These are phyloP conservation scores for Trematosphaeria pertusa DNA, from an alignment of 2,329 filamentous ascomycete genomes.

Conservation along the genomic window DNA sequence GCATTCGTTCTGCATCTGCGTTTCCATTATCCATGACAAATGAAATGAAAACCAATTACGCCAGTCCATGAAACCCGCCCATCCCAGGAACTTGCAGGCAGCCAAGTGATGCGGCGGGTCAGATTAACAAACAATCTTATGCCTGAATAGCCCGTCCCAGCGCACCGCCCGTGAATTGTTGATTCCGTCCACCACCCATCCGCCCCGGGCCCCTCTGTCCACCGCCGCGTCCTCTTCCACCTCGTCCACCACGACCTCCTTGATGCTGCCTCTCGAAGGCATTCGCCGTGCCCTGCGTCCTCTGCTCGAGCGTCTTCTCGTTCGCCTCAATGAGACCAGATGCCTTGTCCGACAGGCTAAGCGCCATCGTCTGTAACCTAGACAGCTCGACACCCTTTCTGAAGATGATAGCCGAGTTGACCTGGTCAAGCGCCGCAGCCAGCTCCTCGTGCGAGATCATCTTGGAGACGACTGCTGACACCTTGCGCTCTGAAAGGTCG, in stretches of 20 bases:
- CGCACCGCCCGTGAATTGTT: constrained; percentile 82
- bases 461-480: constrained; percentile 93
- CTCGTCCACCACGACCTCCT: constrained; percentile 69
- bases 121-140: too few species aligned
- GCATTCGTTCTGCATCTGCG: too few species aligned
- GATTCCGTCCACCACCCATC: constrained; percentile 74
- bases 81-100: too few species aligned
- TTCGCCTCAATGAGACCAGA: constrained; percentile 95
- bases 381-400: constrained; percentile 98
- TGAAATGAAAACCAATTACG: too few species aligned
- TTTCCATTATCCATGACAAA: too few species aligned
- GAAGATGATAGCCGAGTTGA: constrained; percentile 97
- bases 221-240: constrained; percentile 66
- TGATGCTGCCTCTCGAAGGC: constrained; percentile 92
- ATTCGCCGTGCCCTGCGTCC: constrained; percentile 93
- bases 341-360: constrained; percentile 95
- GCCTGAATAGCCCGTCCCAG: constrained; percentile 66
- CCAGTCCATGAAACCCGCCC: too few species aligned
- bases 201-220: constrained; percentile 63
- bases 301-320: constrained; percentile 95
- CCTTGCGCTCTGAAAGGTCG: constrained; percentile 88
- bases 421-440: constrained; percentile 93
- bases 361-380: constrained; percentile 90
- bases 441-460: constrained; percentile 99
- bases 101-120: too few species aligned